A percentile compares a stretch with the other conserved stretches of the same genome.
Conservation (phyloP, 805 yeast genomes). For the Wickerhamomyces subpelliculosus region DNA sequence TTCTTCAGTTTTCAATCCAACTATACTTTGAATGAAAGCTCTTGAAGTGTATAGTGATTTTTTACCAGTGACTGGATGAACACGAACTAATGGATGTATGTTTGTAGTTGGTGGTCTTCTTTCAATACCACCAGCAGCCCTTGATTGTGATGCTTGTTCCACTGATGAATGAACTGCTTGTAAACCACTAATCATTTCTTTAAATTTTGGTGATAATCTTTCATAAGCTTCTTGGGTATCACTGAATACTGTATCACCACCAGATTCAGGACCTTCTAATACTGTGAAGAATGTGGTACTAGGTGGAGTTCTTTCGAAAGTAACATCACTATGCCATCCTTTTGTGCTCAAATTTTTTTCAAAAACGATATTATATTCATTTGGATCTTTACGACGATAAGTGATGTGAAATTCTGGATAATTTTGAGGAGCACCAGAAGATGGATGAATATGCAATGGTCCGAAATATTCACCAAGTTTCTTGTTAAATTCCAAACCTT, state of each 20-base stretch:
- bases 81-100: slow-evolving; percentile 64
- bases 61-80: slow-evolving; percentile 64
- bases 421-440: slow-evolving; percentile 60
- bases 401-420: slow-evolving; percentile 58
- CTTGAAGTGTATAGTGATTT: slow-evolving; percentile 53
- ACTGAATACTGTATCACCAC: slow-evolving; percentile 80
- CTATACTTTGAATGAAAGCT: slow-evolving; percentile 57
- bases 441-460: slow-evolving; percentile 65
- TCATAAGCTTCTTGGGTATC: slow-evolving; percentile 66
- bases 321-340: slow-evolving; percentile 68
- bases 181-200: slow-evolving; percentile 50
- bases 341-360: slow-evolving; percentile 16
- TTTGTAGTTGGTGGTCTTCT: slow-evolving; percentile 51
- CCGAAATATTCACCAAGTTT: slow-evolving; percentile 63
- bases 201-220: slow-evolving; percentile 59
- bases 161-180: slow-evolving; percentile 65
- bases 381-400: slow-evolving; percentile 38
- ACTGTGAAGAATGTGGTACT: slow-evolving; percentile 62
- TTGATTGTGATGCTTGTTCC: slow-evolving; percentile 60
- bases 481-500: slow-evolving; percentile 40
- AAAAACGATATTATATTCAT: slow-evolving; percentile 24
- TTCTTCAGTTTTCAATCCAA: slow-evolving; percentile 70
- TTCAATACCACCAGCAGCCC: slow-evolving; percentile 54
- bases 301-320: slow-evolving; percentile 70
- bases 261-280: slow-evolving; percentile 52